Conservation (phyloP, 2,329 filamentous ascomycete genomes). For the Huntiella abstrusa region DNA sequence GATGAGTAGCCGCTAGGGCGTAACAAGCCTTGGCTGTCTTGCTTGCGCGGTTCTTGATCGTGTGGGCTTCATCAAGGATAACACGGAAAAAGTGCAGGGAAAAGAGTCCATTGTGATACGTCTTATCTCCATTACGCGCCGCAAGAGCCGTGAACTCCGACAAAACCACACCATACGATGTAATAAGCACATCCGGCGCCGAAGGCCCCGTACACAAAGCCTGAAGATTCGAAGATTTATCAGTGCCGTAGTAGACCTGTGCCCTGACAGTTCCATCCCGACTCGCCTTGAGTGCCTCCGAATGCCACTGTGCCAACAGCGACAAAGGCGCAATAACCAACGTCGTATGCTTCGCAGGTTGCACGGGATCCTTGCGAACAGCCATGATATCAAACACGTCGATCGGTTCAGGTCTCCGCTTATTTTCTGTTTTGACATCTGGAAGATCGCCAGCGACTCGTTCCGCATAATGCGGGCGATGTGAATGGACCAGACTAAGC, state of each 20-base stretch:
- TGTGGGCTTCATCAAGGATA: constrained; percentile 88
- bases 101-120: constrained; percentile 57
- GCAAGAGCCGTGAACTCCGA: constrained; percentile 49
- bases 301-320: constrained; percentile 89
- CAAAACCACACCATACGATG: constrained; percentile 78
- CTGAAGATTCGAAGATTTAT: constrained; percentile 64
- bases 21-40: constrained; percentile 95
- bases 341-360: constrained; percentile 69
- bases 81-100: constrained; percentile 87
- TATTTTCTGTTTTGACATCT: not conserved
- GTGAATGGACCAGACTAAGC: constrained; percentile 78
- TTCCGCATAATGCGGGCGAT: constrained; percentile 25
- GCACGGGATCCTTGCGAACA: constrained; percentile 20
- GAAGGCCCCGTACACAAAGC: constrained; percentile 63
- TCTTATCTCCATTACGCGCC: constrained; percentile 39
- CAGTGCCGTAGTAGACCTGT: constrained; percentile 79
- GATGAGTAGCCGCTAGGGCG: constrained; percentile 64
- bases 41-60: constrained; percentile 75
- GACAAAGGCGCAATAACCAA: constrained; percentile 96
- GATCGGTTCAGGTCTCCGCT: not conserved
- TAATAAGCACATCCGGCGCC: constrained; percentile 82
- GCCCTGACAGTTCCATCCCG: constrained; percentile 64
- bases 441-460: not conserved
- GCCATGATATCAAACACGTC: constrained; percentile 6
- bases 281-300: constrained; percentile 81